phyloP scores from a whole-genome alignment of 148 eudicot genomes.

The Salicornia ramosissima region DNA sequence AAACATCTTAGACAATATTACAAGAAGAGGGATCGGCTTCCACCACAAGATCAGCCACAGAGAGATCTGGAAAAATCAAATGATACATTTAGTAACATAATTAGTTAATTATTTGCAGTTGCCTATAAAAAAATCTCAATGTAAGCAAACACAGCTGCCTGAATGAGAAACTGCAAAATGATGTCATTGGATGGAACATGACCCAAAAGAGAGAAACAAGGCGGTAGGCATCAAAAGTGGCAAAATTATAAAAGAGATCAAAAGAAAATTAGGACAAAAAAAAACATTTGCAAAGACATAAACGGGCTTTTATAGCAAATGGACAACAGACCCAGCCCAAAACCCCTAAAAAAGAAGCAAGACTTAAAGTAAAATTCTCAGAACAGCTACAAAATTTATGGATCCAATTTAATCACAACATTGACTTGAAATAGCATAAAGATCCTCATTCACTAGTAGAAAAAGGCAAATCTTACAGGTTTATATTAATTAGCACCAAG shows the following conservation, averaged over 20 bases:
- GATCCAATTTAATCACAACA: neutral
- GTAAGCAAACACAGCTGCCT: neutral
- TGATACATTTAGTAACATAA: constrained; percentile 11
- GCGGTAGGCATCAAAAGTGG: no score
- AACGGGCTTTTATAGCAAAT: neutral
- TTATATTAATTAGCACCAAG: neutral
- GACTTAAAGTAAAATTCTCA: neutral
- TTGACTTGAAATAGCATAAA: neutral
- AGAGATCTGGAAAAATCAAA: constrained; percentile 44
- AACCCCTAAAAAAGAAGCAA: neutral
- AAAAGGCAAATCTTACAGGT: neutral
- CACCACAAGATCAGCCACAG: constrained; percentile 91
- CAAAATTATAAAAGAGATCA: neutral
- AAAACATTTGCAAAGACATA: neutral
- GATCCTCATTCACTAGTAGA: neutral
- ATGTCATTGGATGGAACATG: no score
- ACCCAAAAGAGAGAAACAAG: neutral
- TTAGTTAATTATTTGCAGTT: neutral
- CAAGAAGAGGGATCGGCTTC: constrained; percentile 63
- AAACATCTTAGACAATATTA: constrained; percentile 80
- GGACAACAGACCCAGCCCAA: neutral
- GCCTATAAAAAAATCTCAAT: neutral
- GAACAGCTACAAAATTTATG: neutral
- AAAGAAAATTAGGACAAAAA: neutral
- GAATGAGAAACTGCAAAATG: neutral